Evolutionary conservation across 768 basidiomycete genomes (phyloP).

Genomic region (Floccularia luteovirens): DNA sequence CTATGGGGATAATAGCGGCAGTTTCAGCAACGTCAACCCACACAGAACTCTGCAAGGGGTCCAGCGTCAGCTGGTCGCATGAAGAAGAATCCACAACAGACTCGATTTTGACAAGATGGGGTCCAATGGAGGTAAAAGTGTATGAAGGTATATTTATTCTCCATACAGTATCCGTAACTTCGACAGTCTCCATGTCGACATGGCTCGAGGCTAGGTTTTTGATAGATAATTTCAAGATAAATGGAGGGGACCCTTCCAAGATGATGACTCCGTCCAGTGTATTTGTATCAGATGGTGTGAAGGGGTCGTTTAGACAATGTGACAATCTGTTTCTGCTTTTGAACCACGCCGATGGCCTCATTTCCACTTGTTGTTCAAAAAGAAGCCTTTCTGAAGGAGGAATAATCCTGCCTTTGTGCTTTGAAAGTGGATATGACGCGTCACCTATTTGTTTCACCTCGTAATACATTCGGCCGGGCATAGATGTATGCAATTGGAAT

Average conservation of each 20-base stretch:
- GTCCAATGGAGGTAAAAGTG: conserved; percentile 70
- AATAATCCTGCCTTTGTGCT: conserved; percentile 54
- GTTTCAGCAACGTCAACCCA: conserved; percentile 97
- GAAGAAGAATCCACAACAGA: conserved; percentile 73
- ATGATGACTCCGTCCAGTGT: conserved; percentile 54
- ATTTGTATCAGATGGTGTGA: conserved; percentile 45
- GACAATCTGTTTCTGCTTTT: conserved; percentile 54
- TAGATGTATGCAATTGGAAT: conserved; percentile 74
- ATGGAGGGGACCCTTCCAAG: conserved; percentile 83
- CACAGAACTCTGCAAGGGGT: conserved; percentile 52
- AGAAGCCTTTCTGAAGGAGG: conserved; percentile 62
- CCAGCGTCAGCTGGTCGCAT: conserved; percentile 69
- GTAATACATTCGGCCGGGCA: conserved; percentile 78
- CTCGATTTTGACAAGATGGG: conserved; percentile 74
- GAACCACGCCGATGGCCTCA: conserved; percentile 78
- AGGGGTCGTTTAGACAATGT: conserved; percentile 69
- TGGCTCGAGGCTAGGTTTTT: conserved; percentile 71
- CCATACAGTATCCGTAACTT: conserved; percentile 50
- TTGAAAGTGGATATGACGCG: conserved; percentile 70
- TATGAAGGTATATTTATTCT: conserved; percentile 64
- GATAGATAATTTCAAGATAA: conserved; percentile 66
- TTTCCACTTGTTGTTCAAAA: conserved; percentile 81
- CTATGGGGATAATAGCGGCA: conserved; percentile 84
- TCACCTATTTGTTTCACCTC: conserved; percentile 89
- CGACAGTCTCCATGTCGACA: conserved; percentile 48